Conservation (phyloP, 495 filamentous ascomycete species). For the Filosporella fistucella region DNA sequence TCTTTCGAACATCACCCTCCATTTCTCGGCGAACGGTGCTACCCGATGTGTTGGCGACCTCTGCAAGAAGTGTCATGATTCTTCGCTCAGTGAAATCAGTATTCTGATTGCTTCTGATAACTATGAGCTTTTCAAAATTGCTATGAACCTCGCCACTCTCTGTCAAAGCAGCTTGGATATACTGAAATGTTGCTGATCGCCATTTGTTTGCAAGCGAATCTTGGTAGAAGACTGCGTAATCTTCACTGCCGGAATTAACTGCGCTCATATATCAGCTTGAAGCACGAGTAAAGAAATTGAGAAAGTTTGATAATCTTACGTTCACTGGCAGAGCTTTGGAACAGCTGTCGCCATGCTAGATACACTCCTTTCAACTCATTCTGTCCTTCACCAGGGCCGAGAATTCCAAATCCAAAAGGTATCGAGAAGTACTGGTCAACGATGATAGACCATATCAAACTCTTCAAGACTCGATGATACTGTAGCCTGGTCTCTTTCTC, state of each 20-base stretch:
- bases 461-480: constrained; percentile 21
- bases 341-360: constrained; percentile 7
- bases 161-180: constrained; percentile 16
- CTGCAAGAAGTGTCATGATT: not conserved
- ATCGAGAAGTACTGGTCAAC: constrained; percentile 27
- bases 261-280: too few relatives aligned
- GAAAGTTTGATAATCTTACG: constrained; percentile 2
- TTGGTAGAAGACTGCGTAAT: constrained; percentile 12
- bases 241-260: not conserved
- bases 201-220: constrained; percentile 26
- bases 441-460: constrained; percentile 24
- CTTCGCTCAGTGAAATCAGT: not conserved
- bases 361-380: constrained; percentile 12
- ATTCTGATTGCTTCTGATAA: too few relatives aligned
- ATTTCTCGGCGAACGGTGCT: constrained; percentile 3
- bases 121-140: not conserved
- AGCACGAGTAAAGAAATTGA: too few relatives aligned
- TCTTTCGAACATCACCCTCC: constrained; percentile 11
- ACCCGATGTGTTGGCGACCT: not conserved
- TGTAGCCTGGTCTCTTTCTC: constrained; percentile 11
- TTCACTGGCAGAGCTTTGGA: not conserved
- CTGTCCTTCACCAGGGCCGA: constrained; percentile 15
- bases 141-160: not conserved
- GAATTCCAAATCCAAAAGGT: constrained; percentile 28
- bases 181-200: constrained; percentile 27